Evolutionary conservation across 2,329 filamentous ascomycete species (phyloP), one percentile per base, ranked within the genome.

Genomic region (Sarocladium strictum): DNA sequence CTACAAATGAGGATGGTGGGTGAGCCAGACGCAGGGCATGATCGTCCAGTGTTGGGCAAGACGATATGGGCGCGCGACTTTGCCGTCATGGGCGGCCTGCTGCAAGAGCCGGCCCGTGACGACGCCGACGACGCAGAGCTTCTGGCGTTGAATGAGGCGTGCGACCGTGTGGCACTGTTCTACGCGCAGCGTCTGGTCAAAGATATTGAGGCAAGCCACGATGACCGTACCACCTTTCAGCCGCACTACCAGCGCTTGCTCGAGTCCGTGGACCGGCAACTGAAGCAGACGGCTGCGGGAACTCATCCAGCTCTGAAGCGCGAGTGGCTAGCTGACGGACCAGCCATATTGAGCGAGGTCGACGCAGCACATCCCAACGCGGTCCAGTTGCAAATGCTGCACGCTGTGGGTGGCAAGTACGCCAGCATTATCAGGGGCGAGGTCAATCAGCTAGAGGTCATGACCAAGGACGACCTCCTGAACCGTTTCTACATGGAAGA

Each of bases 401-500:
- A 54, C 21, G 57, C 57, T 1, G 56, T 59, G 3, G 57, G 57
- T 2, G 26, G 55, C 10, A 59, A 59, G 21, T 24, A 57, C 12
- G 53, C 33, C 1, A 53, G 52, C 26, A 55, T 58, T 3, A 50
- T 59, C 3, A 37, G 41, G 15, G 57, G 57, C 15, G 41, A 58
- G 26, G 56, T 52, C 2, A 54, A 58, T 17, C 23, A 57, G 53
- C 52, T 59, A 9, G 57, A 59, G n/a, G 53, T 58, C 37, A 55
- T 59, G 54, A 52, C 53, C 24, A 15, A 55, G 14, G 50, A 59
- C 11, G 29, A 56, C 9, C 54, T 59, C 45, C 56, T 59, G 17
- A 54, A 59, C 26, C 49, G 53, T 32, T 58, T 58, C 53, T 59
- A 59, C 33, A 56, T 57, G 35, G 55, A 58, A 27, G 57, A 58